These are phyloP conservation scores for Kalmusia sp. DNA, from an alignment of 2,329 filamentous ascomycete species.

Conservation along the genomic window DNA sequence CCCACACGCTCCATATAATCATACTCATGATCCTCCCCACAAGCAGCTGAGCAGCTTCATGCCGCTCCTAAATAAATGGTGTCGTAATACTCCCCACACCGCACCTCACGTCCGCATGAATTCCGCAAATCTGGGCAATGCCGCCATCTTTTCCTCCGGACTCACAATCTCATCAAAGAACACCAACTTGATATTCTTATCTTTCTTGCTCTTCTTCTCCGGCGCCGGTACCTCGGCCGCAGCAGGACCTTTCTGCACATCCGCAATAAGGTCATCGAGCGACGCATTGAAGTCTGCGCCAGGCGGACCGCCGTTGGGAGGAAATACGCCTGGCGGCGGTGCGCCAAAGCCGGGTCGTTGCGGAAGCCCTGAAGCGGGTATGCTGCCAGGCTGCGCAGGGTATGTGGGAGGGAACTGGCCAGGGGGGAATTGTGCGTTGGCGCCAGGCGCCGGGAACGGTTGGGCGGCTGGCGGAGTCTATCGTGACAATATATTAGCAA, in stretches of 20 bases:
- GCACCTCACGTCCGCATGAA: constrained; percentile 29
- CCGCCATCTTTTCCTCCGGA: constrained; percentile 89
- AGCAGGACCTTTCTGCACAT: constrained; percentile 54
- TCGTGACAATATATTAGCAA: constrained; percentile 14
- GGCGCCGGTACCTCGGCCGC: constrained; percentile 38
- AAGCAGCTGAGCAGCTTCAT: neutral
- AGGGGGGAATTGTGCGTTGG: constrained; percentile 30
- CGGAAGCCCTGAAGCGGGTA: constrained; percentile 36
- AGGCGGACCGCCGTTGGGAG: constrained; percentile 12
- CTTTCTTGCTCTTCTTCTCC: constrained; percentile 69
- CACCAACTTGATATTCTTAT: constrained; percentile 68
- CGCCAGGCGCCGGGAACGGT: constrained; percentile 21
- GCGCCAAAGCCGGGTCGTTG: constrained; percentile 48
- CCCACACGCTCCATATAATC: neutral
- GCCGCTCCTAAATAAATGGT: neutral
- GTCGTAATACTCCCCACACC: neutral
- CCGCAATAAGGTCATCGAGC: constrained; percentile 60
- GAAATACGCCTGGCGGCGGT: constrained; percentile 24
- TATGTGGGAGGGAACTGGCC: constrained; percentile 38
- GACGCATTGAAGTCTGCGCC: constrained; percentile 43
- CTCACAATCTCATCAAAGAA: constrained; percentile 82
- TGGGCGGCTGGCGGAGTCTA: constrained; percentile 32
- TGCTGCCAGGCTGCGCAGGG: constrained; percentile 38
- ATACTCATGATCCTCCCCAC: constrained; percentile 1
- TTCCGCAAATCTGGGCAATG: constrained; percentile 73